A percentile compares a stretch with the other conserved stretches of the same genome.
Conservation (phyloP, 176 grass and related monocot species). For the Thalia dealbata region DNA sequence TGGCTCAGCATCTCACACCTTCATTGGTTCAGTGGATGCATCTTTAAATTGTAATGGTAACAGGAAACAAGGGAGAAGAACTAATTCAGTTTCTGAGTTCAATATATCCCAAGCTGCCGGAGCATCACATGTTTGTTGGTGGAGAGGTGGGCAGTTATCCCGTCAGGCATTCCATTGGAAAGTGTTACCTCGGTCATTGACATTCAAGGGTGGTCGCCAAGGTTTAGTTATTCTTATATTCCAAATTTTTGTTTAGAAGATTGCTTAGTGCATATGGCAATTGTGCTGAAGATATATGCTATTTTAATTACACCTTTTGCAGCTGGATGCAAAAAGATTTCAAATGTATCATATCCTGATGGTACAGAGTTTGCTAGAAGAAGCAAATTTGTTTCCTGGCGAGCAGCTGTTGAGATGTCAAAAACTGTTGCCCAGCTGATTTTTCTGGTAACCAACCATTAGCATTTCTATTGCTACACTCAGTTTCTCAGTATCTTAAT, state of each 20-base stretch:
- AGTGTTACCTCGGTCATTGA: slow-evolving; percentile 58
- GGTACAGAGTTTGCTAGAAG: slow-evolving; percentile 74
- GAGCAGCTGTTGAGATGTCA: slow-evolving; percentile 82
- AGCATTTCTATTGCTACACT: not conserved
- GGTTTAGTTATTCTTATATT: slow-evolving; percentile 37
- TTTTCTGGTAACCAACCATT: slow-evolving; percentile 51
- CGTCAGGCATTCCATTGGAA: slow-evolving; percentile 92
- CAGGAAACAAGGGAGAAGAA: slow-evolving; percentile 67
- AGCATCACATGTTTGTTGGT: slow-evolving; percentile 57
- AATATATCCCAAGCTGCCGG: slow-evolving; percentile 49
- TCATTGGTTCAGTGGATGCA: slow-evolving; percentile 47
- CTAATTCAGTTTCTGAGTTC: slow-evolving; percentile 29
- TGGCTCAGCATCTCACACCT: slow-evolving; percentile 73
- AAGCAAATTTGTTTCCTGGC: slow-evolving; percentile 80
- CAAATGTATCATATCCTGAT: slow-evolving; percentile 72
- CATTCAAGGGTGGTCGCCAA: slow-evolving; percentile 70
- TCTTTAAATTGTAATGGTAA: slow-evolving; percentile 26
- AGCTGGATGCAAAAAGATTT: slow-evolving; percentile 85
- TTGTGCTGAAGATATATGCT: slow-evolving; percentile 15
- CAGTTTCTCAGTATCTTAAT: not conserved
- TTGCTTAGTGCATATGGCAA: slow-evolving; percentile 12
- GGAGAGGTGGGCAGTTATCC: slow-evolving; percentile 84
- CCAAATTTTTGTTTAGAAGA: slow-evolving; percentile 13
- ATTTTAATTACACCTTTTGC: slow-evolving; percentile 31
- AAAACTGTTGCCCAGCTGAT: slow-evolving; percentile 56